Evolutionary conservation across 371 early-diverging fungal genomes (phyloP).

Genomic region (Mortierella sp.): DNA sequence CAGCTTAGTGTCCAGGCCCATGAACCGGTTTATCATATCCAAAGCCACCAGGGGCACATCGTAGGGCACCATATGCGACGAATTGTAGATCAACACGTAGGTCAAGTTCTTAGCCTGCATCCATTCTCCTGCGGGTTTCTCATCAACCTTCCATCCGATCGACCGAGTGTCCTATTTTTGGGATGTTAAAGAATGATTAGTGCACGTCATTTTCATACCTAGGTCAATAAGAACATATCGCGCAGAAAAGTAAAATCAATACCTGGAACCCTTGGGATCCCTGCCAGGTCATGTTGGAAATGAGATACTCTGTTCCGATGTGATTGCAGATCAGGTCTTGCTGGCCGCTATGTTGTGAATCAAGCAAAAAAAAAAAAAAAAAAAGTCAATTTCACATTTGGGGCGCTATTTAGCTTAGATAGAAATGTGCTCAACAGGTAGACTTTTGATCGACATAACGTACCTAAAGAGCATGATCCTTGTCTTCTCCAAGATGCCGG

Average conservation of each 20-base stretch:
- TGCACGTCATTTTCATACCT: not conserved
- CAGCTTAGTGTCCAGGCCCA: slow-evolving; percentile 60
- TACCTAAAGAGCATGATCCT: slow-evolving; percentile 75
- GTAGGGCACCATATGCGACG: slow-evolving; percentile 89
- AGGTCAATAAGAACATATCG: too few relatives aligned
- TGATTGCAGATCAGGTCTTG: slow-evolving; percentile 87
- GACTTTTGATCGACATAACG: not conserved
- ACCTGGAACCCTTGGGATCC: slow-evolving; percentile 77
- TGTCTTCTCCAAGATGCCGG: slow-evolving; percentile 68
- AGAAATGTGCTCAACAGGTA: not conserved
- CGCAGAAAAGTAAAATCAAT: not conserved
- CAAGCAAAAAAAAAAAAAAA: not conserved
- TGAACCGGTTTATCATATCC: slow-evolving; percentile 84
- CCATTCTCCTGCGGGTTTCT: slow-evolving; percentile 67
- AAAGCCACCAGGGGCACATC: slow-evolving; percentile 75
- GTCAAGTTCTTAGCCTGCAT: slow-evolving; percentile 77
- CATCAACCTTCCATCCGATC: slow-evolving; percentile 71
- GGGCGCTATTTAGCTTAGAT: not conserved
- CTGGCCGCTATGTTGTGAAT: slow-evolving; percentile 74
- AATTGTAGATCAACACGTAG: slow-evolving; percentile 75
- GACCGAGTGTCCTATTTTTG: slow-evolving; percentile 32
- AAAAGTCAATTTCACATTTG: not conserved
- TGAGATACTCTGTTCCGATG: slow-evolving; percentile 78
- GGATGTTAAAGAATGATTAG: not conserved
- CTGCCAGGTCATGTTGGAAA: slow-evolving; percentile 82